phyloP scores from a whole-genome alignment of 2,329 filamentous ascomycete genomes.

The Diaporthe vaccinii region DNA sequence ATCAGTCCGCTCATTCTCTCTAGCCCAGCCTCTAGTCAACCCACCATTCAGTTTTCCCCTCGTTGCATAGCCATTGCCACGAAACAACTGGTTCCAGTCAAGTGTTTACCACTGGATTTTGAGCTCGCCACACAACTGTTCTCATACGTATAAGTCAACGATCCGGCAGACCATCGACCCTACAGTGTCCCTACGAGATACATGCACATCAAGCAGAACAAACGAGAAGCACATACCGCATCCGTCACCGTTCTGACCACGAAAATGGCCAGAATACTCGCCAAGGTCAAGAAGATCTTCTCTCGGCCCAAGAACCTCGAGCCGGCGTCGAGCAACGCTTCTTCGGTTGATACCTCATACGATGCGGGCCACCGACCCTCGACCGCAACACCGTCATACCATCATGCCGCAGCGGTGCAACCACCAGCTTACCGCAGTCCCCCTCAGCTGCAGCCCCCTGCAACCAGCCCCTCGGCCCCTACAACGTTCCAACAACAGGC shows the following conservation, averaged over 20 bases:
- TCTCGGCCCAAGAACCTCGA: slow-evolving; percentile 29
- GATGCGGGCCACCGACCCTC: neutral
- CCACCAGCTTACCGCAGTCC: slow-evolving; percentile 11
- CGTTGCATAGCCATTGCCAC: slow-evolving; percentile 8
- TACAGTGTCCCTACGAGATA: neutral
- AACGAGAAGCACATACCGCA: neutral
- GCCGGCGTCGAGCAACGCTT: slow-evolving; percentile 12
- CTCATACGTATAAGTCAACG: neutral
- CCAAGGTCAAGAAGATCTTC: slow-evolving; percentile 32
- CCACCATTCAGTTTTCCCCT: slow-evolving; percentile 7
- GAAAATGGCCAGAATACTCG: slow-evolving; percentile 32
- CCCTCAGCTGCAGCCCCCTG: neutral
- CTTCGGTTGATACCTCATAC: neutral
- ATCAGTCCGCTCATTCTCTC: neutral
- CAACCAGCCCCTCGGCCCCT: slow-evolving; percentile 10
- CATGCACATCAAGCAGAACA: neutral
- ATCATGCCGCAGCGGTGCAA: slow-evolving; percentile 30
- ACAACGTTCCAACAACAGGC: slow-evolving; percentile 34
- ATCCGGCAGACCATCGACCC: neutral
- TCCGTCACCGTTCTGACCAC: neutral
- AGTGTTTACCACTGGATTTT: neutral
- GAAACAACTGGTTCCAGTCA: neutral
- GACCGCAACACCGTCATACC: slow-evolving; percentile 25
- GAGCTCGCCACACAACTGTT: neutral
- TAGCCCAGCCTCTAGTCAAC: slow-evolving; percentile 17